Evolutionary conservation across 2,329 filamentous ascomycete genomes (phyloP), one percentile per base, ranked within the genome.

Genomic region (Colletotrichum agaves): DNA sequence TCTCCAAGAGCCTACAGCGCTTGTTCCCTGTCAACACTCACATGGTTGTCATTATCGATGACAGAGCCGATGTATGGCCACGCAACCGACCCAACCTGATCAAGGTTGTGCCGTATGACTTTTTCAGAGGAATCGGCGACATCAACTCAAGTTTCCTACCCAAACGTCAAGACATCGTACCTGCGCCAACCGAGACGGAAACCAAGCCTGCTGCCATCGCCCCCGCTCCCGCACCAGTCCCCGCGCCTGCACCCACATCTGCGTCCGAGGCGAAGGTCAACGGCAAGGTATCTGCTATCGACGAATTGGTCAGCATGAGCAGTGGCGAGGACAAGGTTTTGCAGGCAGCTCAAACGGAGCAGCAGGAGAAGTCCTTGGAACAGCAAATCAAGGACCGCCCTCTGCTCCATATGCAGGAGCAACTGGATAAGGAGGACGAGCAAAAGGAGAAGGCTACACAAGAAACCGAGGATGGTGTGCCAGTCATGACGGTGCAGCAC

Each of bases 31-130:
- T 97, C 67, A 97, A 97, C 79, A 98, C 95, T 5, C 95, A 97
- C 79, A 99, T 99, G 96, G 97, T 98, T 1, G 94, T 98, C 66
- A 98, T 99, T 74, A 99, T 99, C 71, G 96, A 99, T 76, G 96
- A 99, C 79, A 89, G 96, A 72, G 93, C 93, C 60, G 96, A 99
- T 77, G 95, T 99, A 7, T 99, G 96, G 96, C 89, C 89, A 2
- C 89, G 91, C 72, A 98, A 97, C 85, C 91, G 92, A 73, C 88
- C 92, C 5, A 98, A 99, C 74, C 86, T 99, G 39, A 93, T 99
- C 81, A 97, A 97, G 77, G 96, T 99, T 37, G 90, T 90, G 1
- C 93, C 95, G 0, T 99, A 97, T 78, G 95, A 98, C 78, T 99
- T 99, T 80, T 99, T 98, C 81, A 93, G 97, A 64, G 96, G 96